Evolutionary conservation across 768 basidiomycete genomes (phyloP).

Genomic region (Amanita phalloides): DNA sequence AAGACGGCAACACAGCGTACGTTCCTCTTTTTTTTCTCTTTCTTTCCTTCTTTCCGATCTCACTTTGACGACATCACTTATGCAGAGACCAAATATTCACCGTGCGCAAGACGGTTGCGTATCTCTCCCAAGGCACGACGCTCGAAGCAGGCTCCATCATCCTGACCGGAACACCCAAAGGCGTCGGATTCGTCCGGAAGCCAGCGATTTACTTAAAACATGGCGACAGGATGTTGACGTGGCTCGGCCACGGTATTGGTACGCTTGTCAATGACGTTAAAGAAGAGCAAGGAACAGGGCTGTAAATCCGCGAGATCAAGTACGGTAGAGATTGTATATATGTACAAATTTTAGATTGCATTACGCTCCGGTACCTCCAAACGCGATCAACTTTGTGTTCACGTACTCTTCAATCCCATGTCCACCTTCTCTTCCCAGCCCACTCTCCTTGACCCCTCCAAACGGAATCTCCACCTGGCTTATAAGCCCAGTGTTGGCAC

Average conservation of each 20-base stretch:
- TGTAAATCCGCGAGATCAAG: neutral
- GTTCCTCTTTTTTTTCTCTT: slow-evolving; percentile 13
- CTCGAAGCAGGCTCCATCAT: slow-evolving; percentile 75
- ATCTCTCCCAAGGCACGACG: slow-evolving; percentile 78
- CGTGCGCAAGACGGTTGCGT: slow-evolving; percentile 66
- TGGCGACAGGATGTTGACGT: slow-evolving; percentile 62
- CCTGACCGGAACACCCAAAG: slow-evolving; percentile 74
- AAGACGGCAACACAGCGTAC: slow-evolving; percentile 74
- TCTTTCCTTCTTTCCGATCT: too few relatives aligned
- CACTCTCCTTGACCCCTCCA: slow-evolving; percentile 88
- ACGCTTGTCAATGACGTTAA: slow-evolving; percentile 70
- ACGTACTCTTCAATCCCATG: slow-evolving; percentile 89
- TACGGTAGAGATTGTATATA: neutral
- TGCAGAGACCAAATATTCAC: slow-evolving; percentile 73
- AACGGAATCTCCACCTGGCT: slow-evolving; percentile 78
- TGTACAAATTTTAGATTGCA: neutral
- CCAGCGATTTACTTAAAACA: slow-evolving; percentile 62
- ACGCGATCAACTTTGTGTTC: slow-evolving; percentile 71
- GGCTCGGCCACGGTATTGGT: slow-evolving; percentile 66
- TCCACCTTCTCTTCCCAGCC: slow-evolving; percentile 71
- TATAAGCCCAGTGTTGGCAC: slow-evolving; percentile 71
- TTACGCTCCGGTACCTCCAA: slow-evolving; percentile 50
- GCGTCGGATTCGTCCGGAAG: slow-evolving; percentile 69
- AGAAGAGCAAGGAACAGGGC: slow-evolving; percentile 39
- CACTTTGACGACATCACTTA: neutral